Evolutionary conservation across 352 stramenopile genomes (phyloP).

Genomic region (Globisporangium perplexum): DNA sequence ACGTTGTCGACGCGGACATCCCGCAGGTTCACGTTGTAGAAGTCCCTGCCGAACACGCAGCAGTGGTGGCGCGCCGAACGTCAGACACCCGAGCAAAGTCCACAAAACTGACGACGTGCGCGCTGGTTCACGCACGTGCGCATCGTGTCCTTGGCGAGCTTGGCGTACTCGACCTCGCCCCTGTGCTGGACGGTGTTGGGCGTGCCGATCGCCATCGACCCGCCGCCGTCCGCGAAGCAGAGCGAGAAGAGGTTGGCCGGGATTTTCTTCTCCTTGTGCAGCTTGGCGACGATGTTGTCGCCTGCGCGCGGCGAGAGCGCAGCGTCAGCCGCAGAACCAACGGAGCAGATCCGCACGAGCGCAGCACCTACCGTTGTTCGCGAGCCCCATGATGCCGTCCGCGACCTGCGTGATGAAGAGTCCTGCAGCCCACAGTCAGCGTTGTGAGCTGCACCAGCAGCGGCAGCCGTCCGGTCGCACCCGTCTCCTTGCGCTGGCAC

Average conservation of each 20-base stretch:
- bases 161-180: conserved; percentile 18
- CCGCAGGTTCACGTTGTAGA: conserved; percentile 63
- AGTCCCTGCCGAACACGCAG: conserved; percentile 19
- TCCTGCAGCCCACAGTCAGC: conserved; percentile 5
- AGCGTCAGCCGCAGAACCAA: not conserved
- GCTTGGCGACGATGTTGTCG: conserved; percentile 65
- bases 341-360: not conserved
- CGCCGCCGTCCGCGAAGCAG: conserved; percentile 33
- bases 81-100: not conserved
- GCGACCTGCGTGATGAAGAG: conserved; percentile 85
- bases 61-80: too few species aligned
- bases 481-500: conserved; percentile 80
- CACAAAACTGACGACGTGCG: too few species aligned
- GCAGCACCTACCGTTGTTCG: not conserved
- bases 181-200: conserved; percentile 24
- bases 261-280: conserved; percentile 75
- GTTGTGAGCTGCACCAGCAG: not conserved
- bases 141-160: conserved; percentile 11
- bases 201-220: conserved; percentile 27
- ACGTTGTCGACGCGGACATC: conserved; percentile 60
- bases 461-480: not conserved
- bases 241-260: conserved; percentile 48
- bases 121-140: conserved; percentile 15
- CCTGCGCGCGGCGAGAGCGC: conserved; percentile 13
- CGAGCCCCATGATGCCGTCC: conserved; percentile 86